Conservation (phyloP, 345 rosid species). For the Gossypium longicalyx region DNA sequence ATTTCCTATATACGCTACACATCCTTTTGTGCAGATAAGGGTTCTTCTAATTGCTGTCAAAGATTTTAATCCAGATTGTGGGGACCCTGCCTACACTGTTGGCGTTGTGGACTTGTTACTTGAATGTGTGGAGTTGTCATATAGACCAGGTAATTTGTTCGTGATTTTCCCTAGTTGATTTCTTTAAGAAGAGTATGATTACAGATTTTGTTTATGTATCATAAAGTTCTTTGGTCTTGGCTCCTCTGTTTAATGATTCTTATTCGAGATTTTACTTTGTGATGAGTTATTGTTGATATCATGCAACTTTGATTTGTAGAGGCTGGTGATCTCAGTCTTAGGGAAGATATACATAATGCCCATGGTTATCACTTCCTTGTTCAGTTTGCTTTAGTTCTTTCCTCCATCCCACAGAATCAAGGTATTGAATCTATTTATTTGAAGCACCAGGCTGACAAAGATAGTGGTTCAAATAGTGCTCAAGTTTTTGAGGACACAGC, state of each 20-base stretch:
- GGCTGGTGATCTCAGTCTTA: constrained; percentile 84
- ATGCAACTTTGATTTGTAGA: constrained; percentile 55
- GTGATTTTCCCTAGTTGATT: constrained; percentile 6
- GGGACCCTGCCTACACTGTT: constrained; percentile 94
- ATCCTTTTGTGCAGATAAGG: constrained; percentile 63
- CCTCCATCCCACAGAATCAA: constrained; percentile 56
- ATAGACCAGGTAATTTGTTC: constrained; percentile 77
- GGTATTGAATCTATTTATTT: constrained; percentile 32
- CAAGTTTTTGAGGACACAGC: constrained; percentile 26
- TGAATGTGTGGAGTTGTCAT: constrained; percentile 94
- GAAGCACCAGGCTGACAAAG: constrained; percentile 32
- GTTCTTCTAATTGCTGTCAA: constrained; percentile 91
- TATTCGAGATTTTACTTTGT: constrained; percentile 6
- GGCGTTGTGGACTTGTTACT: constrained; percentile 97
- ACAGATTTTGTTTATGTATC: not conserved
- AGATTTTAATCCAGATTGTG: constrained; percentile 79
- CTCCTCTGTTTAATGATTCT: not conserved
- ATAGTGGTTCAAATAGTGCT: constrained; percentile 32
- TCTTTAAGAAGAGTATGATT: not conserved
- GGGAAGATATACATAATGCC: constrained; percentile 98
- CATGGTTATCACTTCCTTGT: constrained; percentile 99
- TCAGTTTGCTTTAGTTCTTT: constrained; percentile 81
- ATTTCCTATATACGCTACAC: not conserved
- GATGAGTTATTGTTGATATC: constrained; percentile 25
- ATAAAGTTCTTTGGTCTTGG: constrained; percentile 7